phyloP scores from a whole-genome alignment of 2,329 filamentous ascomycete genomes.

The Cucurbitaria berberidis region DNA sequence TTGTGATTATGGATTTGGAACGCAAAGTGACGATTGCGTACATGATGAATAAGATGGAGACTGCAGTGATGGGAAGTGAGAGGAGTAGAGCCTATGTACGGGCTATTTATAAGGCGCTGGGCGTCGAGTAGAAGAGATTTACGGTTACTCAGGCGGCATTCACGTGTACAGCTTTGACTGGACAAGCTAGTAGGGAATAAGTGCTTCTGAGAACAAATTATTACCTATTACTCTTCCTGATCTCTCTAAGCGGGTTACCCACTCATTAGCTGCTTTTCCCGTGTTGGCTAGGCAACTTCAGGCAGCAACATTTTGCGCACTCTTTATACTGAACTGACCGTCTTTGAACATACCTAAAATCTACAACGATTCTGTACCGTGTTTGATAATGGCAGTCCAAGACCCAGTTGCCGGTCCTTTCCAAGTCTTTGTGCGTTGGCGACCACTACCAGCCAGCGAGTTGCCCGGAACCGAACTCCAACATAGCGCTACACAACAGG shows the following conservation, averaged over 20 bases:
- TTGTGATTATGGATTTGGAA: conserved; percentile 20
- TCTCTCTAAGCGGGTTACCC: too few species aligned
- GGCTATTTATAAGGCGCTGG: conserved; percentile 19
- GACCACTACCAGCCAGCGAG: conserved; percentile 7
- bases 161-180: too few species aligned
- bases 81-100: conserved; percentile 11
- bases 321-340: not conserved
- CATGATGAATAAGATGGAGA: conserved; percentile 29
- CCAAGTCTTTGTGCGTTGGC: conserved; percentile 13
- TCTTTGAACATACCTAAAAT: too few species aligned
- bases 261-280: too few species aligned
- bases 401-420: not conserved
- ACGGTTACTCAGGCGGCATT: too few species aligned
- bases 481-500: not conserved
- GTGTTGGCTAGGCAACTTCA: not conserved
- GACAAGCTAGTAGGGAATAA: too few species aligned
- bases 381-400: not conserved
- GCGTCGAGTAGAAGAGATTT: conserved; percentile 1
- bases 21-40: conserved; percentile 21
- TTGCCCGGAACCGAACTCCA: not conserved
- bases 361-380: too few species aligned
- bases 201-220: too few species aligned
- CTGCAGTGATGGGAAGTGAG: conserved; percentile 8
- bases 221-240: too few species aligned
- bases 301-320: not conserved